phyloP scores from a whole-genome alignment of 2,329 filamentous ascomycete genomes.

The Trichoderma sp. region DNA sequence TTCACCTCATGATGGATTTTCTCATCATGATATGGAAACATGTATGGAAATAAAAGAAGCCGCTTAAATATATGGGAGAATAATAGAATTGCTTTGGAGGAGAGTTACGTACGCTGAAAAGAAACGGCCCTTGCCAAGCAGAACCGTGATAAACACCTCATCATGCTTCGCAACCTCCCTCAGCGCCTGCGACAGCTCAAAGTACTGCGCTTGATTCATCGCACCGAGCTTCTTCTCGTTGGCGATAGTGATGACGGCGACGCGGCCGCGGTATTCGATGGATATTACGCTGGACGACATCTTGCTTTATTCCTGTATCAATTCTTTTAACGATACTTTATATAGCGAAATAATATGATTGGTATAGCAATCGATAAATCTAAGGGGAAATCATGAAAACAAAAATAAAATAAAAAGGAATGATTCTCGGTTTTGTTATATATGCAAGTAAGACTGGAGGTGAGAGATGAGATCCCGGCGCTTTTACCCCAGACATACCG shows the following conservation, averaged over 20 bases:
- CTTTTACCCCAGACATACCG: slow-evolving; percentile 8
- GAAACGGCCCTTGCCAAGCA: slow-evolving; percentile 76
- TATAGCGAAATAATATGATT: not conserved
- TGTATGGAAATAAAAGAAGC: not conserved
- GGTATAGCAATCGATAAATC: not conserved
- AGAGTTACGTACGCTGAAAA: slow-evolving; percentile 77
- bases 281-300: slow-evolving; percentile 29
- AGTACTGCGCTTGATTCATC: slow-evolving; percentile 70
- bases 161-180: slow-evolving; percentile 74
- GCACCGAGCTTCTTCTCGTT: slow-evolving; percentile 86
- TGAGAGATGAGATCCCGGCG: not conserved
- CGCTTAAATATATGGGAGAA: not conserved
- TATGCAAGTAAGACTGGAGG: not conserved
- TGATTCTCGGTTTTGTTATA: not conserved
- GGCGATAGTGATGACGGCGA: slow-evolving; percentile 79
- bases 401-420: not conserved
- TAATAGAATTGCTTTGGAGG: not conserved
- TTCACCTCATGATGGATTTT: not conserved
- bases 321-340: not conserved
- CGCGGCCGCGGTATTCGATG: slow-evolving; percentile 41
- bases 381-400: not conserved
- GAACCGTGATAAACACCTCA: slow-evolving; percentile 78
- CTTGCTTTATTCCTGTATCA: not conserved
- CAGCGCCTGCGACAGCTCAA: slow-evolving; percentile 68
- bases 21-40: not conserved